These are phyloP conservation scores for Luzula sylvatica DNA, from an alignment of 176 grass and related monocot genomes.

Conservation along the genomic window DNA sequence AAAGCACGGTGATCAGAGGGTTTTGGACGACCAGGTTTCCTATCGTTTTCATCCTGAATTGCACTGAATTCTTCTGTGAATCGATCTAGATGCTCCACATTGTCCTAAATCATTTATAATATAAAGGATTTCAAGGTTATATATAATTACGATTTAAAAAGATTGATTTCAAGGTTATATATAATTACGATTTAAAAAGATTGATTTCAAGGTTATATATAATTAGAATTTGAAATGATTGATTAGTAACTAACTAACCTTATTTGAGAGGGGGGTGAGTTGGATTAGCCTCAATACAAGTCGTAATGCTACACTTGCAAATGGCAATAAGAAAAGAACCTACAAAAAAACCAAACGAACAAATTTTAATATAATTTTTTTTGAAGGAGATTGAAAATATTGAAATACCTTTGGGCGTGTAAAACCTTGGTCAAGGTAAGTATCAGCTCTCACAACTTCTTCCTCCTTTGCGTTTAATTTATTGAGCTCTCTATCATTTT, in stretches of 20 bases:
- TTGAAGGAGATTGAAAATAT: too few species aligned
- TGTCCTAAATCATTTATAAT: conserved; percentile 32
- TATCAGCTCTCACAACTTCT: conserved; percentile 42
- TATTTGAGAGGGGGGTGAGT: conserved; percentile 66
- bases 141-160: neutral
- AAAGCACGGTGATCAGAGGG: conserved; percentile 59
- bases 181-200: neutral
- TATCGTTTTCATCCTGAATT: conserved; percentile 48
- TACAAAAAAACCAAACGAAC: conserved; percentile 21
- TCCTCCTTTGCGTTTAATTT: conserved; percentile 37
- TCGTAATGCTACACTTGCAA: conserved; percentile 74
- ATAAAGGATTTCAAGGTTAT: conserved; percentile 9
- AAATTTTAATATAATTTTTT: too few species aligned
- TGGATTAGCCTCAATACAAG: conserved; percentile 77
- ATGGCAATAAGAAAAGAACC: conserved; percentile 83
- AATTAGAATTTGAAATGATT: neutral
- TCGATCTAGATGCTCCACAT: conserved; percentile 41
- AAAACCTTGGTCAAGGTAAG: conserved; percentile 89
- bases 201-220: neutral
- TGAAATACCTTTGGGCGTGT: conserved; percentile 73
- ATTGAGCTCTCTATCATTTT: conserved; percentile 57
- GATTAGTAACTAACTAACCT: conserved; percentile 33
- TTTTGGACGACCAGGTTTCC: conserved; percentile 42
- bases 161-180: neutral
- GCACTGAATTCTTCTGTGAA: conserved; percentile 63